Evolutionary conservation across 1,284 basidiomycete genomes (phyloP).

Genomic region (Pulveroboletus ridleyi): DNA sequence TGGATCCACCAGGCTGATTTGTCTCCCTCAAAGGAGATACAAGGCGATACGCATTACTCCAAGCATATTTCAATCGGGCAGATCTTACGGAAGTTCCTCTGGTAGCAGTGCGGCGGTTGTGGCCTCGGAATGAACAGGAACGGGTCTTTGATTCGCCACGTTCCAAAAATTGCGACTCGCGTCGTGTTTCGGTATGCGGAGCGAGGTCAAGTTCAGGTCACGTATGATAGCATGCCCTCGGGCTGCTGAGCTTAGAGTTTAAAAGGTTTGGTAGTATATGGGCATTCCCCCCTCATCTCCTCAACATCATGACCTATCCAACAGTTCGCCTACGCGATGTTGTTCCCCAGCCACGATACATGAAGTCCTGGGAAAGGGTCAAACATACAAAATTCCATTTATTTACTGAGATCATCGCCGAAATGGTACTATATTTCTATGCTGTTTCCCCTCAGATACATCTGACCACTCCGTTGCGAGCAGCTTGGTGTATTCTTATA

Average conservation of each 20-base stretch:
- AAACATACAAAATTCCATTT: slow-evolving; percentile 57
- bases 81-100: neutral
- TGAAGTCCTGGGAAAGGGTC: slow-evolving; percentile 58
- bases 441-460: slow-evolving; percentile 25
- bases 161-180: slow-evolving; percentile 9
- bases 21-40: neutral
- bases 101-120: neutral
- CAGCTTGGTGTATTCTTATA: slow-evolving; percentile 53
- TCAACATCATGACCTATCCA: slow-evolving; percentile 27
- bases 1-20: neutral
- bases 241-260: slow-evolving; percentile 1
- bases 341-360: slow-evolving; percentile 43
- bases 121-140: slow-evolving; percentile 5
- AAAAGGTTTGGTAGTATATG: slow-evolving; percentile 20
- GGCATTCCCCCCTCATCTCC: neutral
- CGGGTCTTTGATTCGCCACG: slow-evolving; percentile 8
- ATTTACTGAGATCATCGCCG: slow-evolving; percentile 64
- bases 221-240: slow-evolving; percentile 7
- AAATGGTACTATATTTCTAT: slow-evolving; percentile 50
- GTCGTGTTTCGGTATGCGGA: neutral
- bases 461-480: slow-evolving; percentile 34
- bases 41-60: neutral
- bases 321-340: slow-evolving; percentile 50
- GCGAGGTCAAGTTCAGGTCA: slow-evolving; percentile 4
- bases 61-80: neutral